These are phyloP conservation scores for Colletotrichum salicis DNA, from an alignment of 2,329 filamentous ascomycete genomes.

Conservation along the genomic window DNA sequence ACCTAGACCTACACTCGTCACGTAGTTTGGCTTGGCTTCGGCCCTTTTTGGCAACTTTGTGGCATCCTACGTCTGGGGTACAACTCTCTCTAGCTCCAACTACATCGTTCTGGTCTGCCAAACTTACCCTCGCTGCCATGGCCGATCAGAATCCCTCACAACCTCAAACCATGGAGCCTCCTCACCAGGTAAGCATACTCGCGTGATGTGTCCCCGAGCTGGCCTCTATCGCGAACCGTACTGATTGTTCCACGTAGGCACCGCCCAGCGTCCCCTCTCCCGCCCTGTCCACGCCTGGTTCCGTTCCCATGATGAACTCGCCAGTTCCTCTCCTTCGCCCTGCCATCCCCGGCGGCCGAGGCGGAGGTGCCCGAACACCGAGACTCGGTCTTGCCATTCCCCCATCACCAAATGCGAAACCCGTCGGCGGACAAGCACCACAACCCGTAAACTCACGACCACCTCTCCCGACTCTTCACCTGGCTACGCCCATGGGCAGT, in stretches of 20 bases:
- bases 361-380: slow-evolving; percentile 72
- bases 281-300: slow-evolving; percentile 46
- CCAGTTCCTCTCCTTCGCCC: slow-evolving; percentile 85
- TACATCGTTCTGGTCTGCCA: slow-evolving; percentile 6
- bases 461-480: slow-evolving; percentile 79
- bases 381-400: slow-evolving; percentile 91
- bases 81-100: slow-evolving; percentile 12
- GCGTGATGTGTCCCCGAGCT: background rate
- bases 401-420: slow-evolving; percentile 83
- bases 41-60: slow-evolving; percentile 20
- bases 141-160: slow-evolving; percentile 33
- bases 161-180: slow-evolving; percentile 33
- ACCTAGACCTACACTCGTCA: slow-evolving; percentile 22
- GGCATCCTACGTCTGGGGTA: slow-evolving; percentile 5
- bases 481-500: slow-evolving; percentile 90
- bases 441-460: slow-evolving; percentile 62
- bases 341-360: slow-evolving; percentile 78
- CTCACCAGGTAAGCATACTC: slow-evolving; percentile 32
- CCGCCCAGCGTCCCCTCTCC: slow-evolving; percentile 36
- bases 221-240: background rate
- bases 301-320: slow-evolving; percentile 73
- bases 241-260: slow-evolving; percentile 11
- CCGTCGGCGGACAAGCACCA: slow-evolving; percentile 67
- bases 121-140: slow-evolving; percentile 22
- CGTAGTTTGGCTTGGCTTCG: slow-evolving; percentile 25